Base-by-base conservation (phyloP, 768 basidiomycete species). In the Polyporus arcularius region DNA sequence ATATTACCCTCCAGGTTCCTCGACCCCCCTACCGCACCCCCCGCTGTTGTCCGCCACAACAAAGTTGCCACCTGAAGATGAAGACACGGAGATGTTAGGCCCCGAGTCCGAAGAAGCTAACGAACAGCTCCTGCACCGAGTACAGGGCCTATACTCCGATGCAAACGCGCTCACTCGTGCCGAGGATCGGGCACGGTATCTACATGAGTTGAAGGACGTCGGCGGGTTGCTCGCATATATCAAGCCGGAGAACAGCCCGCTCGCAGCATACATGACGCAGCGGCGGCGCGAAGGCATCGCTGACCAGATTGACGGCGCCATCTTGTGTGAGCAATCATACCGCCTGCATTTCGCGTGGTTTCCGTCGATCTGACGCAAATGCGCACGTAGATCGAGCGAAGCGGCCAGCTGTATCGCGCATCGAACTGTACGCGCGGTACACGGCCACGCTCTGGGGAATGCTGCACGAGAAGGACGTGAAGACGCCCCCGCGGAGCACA, bases 251-350 rank as follows among this genome's bases (percentile, higher is more conserved):
- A 82, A 78, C 40, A 92, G 92, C 67, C 82, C 89, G 0, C 80
- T 94, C 67, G 78, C 83, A 15, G 85, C 81, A 57, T 98, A 96
- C 73, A 73, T 97, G 61, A 81, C 82, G 40, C 87, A 89, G 71
- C 85, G 84, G 54, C 79, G 95, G 68, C 83, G 95, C 60, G 88
- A 91, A 64, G 85, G 83, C 5, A 83, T 97, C 21, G 94, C 94
- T 5, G 90, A 93, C 58, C 91, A 95, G 74, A 87, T 98, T 43
- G 90, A 96, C 65, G 80, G 84, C 46, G 95, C 94, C 15, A 90
- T 97, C 49, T 74, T 97, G 12, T 78, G 95, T 95, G 67, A 71
- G 92, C 80, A 2, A 10, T 4, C n/a, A 18, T 10, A 40, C 18
- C 51, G 14, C 21, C 47, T 15, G 26, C 46, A 12, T 4, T 0